Conservation (phyloP, 352 stramenopile genomes). For the Phytophthora melonis region DNA sequence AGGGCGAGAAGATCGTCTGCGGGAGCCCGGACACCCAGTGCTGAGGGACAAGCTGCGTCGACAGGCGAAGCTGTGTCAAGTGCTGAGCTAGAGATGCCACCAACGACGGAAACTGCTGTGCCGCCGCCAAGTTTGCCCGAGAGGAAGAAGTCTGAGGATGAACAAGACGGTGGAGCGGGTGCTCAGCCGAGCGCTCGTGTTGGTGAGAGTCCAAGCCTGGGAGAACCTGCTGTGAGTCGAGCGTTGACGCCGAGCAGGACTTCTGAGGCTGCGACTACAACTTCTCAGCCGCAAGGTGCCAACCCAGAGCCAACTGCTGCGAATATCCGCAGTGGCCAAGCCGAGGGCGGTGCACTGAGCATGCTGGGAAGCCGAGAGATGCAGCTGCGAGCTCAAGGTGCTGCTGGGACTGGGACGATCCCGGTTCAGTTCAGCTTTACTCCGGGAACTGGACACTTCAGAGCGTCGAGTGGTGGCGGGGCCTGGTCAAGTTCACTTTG, state of each 20-base stretch:
- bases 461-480: background rate
- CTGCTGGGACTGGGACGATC: background rate
- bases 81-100: background rate
- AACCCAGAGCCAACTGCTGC: background rate
- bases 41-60: background rate
- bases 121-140: background rate
- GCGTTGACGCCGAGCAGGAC: background rate
- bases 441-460: background rate
- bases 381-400: background rate
- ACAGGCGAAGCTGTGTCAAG: background rate
- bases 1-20: background rate
- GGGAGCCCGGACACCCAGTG: background rate
- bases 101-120: background rate
- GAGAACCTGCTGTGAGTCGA: background rate
- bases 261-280: background rate
- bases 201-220: background rate
- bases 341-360: background rate
- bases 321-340: background rate
- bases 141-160: background rate
- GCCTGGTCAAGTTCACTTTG: background rate
- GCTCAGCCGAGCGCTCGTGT: background rate
- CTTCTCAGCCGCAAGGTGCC: background rate
- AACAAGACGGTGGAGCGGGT: background rate
- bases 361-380: background rate
- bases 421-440: background rate